A percentile compares a stretch with the other conserved stretches of the same genome.
Evolutionary conservation across 2,329 filamentous ascomycete genomes (phyloP).

Genomic region (Pseudophaeomoniella oleicola): DNA sequence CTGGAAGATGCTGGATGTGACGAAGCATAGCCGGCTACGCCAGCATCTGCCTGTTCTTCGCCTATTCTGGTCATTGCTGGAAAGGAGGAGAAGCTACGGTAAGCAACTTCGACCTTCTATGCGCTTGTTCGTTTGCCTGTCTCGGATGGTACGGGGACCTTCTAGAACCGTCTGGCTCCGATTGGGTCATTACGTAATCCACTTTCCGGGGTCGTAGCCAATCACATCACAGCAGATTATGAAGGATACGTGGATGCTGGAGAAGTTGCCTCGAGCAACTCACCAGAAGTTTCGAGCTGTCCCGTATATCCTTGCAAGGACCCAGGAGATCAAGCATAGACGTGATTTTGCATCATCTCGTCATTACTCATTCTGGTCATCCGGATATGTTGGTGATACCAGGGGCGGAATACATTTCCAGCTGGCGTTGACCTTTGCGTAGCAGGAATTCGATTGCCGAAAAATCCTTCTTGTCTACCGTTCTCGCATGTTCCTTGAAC

Average conservation of each 20-base stretch:
- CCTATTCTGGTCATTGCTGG: conserved; percentile 7
- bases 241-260: too few relatives aligned
- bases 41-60: background rate
- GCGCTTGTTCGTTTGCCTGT: conserved; percentile 6
- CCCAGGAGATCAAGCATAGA: too few relatives aligned
- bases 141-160: conserved; percentile 5
- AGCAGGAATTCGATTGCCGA: conserved; percentile 71
- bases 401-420: conserved; percentile 67
- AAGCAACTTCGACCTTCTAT: conserved; percentile 6
- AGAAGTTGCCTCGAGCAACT: too few relatives aligned
- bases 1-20: conserved; percentile 6
- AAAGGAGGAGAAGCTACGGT: conserved; percentile 7
- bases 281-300: too few relatives aligned
- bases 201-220: too few relatives aligned
- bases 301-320: too few relatives aligned
- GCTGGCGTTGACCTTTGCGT: conserved; percentile 64
- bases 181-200: too few relatives aligned
- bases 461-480: conserved; percentile 71
- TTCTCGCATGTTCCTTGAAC: conserved; percentile 54
- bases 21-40: background rate
- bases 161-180: too few relatives aligned
- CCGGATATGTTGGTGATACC: conserved; percentile 60
- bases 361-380: too few relatives aligned
- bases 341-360: too few relatives aligned
- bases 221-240: too few relatives aligned